Conservation (phyloP, 164 flowering plant species). For the Echeveria elegans region DNA sequence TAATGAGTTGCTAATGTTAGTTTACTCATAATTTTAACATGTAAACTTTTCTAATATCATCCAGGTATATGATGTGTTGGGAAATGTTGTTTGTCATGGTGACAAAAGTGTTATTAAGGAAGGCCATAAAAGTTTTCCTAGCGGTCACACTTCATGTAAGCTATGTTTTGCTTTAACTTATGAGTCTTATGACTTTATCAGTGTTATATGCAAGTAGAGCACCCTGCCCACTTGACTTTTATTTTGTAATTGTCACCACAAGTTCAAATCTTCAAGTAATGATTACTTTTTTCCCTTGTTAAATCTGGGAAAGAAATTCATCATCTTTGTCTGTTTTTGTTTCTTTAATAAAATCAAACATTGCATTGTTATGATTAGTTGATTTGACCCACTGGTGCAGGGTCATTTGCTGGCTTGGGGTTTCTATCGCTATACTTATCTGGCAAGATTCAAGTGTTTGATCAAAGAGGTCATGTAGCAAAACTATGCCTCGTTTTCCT, state of each 20-base stretch:
- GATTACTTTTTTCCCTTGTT: too few species aligned
- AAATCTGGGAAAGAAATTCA: too few species aligned
- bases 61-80: constrained; percentile 44
- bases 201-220: too few species aligned
- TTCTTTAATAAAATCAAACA: neutral
- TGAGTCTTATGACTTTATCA: too few species aligned
- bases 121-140: constrained; percentile 60
- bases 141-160: constrained; percentile 63
- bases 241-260: neutral
- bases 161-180: too few species aligned
- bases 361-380: neutral
- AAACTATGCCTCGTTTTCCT: constrained; percentile 54
- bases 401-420: constrained; percentile 54
- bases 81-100: constrained; percentile 53
- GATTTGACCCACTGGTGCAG: constrained; percentile 27
- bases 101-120: constrained; percentile 28
- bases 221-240: too few species aligned
- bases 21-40: neutral
- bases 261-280: too few species aligned
- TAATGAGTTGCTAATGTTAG: neutral
- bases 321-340: too few species aligned
- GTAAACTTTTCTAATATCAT: neutral
- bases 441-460: constrained; percentile 60
- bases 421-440: constrained; percentile 55
- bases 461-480: constrained; percentile 56